phyloP scores from a whole-genome alignment of 805 yeast species.

The Kuraishia ogatae region DNA sequence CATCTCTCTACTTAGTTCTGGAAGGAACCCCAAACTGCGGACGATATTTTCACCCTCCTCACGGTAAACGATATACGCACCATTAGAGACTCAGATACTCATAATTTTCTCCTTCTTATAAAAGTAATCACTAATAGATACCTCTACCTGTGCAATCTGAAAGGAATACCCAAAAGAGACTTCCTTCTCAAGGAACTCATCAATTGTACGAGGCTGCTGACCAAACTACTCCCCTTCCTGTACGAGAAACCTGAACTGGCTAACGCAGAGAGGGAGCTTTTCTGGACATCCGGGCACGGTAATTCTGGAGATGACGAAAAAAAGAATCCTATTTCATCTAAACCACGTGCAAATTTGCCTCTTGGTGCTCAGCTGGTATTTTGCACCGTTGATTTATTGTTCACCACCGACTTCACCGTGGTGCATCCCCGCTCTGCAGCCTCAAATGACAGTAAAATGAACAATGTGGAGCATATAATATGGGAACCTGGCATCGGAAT shows the following conservation, averaged over 20 bases:
- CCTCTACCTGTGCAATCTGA: slow-evolving; percentile 13
- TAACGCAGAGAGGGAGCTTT: slow-evolving; percentile 24
- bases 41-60: slow-evolving; percentile 51
- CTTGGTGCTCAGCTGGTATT: slow-evolving; percentile 30
- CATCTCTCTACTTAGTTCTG: slow-evolving; percentile 28
- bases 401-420: slow-evolving; percentile 49
- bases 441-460: slow-evolving; percentile 7
- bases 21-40: slow-evolving; percentile 38
- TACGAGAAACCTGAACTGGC: slow-evolving; percentile 42
- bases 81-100: slow-evolving; percentile 47
- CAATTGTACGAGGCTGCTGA: slow-evolving; percentile 56
- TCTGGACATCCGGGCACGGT: slow-evolving; percentile 32
- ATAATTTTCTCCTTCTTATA: slow-evolving; percentile 49
- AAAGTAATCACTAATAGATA: slow-evolving; percentile 27
- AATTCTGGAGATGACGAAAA: too few relatives aligned
- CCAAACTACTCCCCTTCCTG: slow-evolving; percentile 56
- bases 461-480: slow-evolving; percentile 29
- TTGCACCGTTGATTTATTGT: slow-evolving; percentile 36
- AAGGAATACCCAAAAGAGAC: slow-evolving; percentile 15
- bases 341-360: slow-evolving; percentile 15
- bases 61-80: slow-evolving; percentile 49
- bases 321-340: slow-evolving; percentile 6
- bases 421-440: slow-evolving; percentile 10
- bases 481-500: slow-evolving; percentile 84
- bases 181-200: slow-evolving; percentile 31